Evolutionary conservation across 2,329 filamentous ascomycete genomes (phyloP), one percentile per base, ranked within the genome.

Genomic region (Claviceps spartinae): DNA sequence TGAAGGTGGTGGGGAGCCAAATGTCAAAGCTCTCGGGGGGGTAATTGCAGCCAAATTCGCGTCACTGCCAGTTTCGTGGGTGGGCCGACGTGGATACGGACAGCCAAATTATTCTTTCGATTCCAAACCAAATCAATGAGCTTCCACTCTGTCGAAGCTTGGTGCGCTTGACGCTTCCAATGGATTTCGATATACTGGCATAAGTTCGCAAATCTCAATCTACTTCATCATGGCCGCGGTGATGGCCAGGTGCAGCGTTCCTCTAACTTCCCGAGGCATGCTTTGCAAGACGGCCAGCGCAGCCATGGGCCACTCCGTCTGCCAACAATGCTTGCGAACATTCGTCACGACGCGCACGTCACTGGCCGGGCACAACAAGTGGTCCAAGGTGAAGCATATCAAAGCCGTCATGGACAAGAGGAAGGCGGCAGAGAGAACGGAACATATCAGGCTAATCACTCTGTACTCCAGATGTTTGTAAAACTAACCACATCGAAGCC

Each of bases 311-410:
- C 45, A 22, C 7, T 9, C 45, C 8, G 4, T 47, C 34, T 47
- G 30, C 45, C 45, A 37, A 14, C 18, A 30, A 38, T 78, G 74
- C 57, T 63, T 69, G 53, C 75, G 77, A 51, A 61, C 66, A 38
- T 74, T 84, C 54, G 66, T 66, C 52, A 71, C 71, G 16, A 74
- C 71, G 16, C 57, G 72, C 8, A 53, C 60, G 7, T 62, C 69
- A 14, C 68, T 70, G 55, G 83, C 85, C 24, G 89, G 89, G 14
- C 89, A 95, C 70, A 95, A 85, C 68, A 86, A 89, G 65, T 98
- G 93, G 93, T 89, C 88, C 53, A 95, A 93, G 63, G 97, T 96
- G 70, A 87, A 85, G 64, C 93, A 97, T 67, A 88, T 93, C 67
- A 98, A 98, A 69, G 89, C 85, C 49, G 87, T 84, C 55, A 85